phyloP scores from a whole-genome alignment of 2,329 filamentous ascomycete species.

The Madurella mycetomatis region DNA sequence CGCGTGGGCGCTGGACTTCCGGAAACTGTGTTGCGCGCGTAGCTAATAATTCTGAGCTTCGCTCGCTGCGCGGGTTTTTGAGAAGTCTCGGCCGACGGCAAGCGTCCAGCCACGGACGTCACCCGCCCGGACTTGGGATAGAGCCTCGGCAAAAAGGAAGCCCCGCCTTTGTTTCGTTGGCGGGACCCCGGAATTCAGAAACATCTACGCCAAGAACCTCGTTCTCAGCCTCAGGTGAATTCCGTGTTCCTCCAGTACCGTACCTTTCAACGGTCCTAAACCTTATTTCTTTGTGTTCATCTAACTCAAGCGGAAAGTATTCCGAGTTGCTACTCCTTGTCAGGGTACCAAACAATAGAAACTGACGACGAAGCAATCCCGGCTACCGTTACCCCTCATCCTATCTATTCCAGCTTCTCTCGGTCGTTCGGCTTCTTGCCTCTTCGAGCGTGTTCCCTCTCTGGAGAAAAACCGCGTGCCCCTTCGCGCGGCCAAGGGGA shows the following conservation, averaged over 20 bases:
- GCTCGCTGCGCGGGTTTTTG: neutral
- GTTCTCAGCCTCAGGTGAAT: neutral
- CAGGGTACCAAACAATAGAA: too few species aligned
- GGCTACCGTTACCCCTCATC: neutral
- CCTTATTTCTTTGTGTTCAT: too few species aligned
- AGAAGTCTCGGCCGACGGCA: neutral
- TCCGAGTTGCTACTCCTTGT: too few species aligned
- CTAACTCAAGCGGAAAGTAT: too few species aligned
- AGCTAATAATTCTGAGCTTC: neutral
- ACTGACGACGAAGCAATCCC: neutral
- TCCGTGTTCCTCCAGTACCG: neutral
- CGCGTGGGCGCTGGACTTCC: neutral
- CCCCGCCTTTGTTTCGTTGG: slow-evolving; percentile 2
- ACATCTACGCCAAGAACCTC: neutral
- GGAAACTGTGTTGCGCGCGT: too few species aligned
- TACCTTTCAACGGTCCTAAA: too few species aligned
- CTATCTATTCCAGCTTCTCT: neutral
- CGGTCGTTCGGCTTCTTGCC: neutral
- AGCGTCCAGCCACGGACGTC: slow-evolving; percentile 15
- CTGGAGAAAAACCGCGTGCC: neutral
- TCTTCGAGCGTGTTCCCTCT: neutral
- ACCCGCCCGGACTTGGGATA: slow-evolving; percentile 7
- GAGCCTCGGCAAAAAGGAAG: slow-evolving; percentile 27
- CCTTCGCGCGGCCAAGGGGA: neutral
- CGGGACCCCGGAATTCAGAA: slow-evolving; percentile 1